Evolutionary conservation across 1,284 basidiomycete species (phyloP).

Genomic region (Trichosporon asahii): DNA sequence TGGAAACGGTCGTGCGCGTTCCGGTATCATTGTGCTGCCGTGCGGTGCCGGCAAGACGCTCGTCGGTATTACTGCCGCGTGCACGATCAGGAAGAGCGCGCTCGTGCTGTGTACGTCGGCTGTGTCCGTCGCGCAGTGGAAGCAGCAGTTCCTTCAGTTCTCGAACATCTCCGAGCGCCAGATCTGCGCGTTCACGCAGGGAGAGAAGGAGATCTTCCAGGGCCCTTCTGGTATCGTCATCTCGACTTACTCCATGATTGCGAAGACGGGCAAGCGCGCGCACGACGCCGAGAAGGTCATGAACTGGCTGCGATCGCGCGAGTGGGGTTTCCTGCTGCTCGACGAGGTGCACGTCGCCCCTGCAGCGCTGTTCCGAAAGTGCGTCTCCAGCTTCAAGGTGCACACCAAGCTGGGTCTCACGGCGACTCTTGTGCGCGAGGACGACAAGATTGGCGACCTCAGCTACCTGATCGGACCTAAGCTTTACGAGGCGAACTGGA

Average conservation of each 20-base stretch:
- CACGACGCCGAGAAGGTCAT: constrained; percentile 98
- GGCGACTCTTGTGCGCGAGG: constrained; percentile 97
- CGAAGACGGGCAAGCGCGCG: constrained; percentile 90
- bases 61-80: constrained; percentile 97
- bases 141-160: constrained; percentile 94
- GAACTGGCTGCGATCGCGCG: constrained; percentile 89
- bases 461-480: constrained; percentile 99
- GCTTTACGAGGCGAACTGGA: constrained; percentile 99
- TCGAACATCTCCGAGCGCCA: constrained; percentile 93
- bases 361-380: constrained; percentile 92
- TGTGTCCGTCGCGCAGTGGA: constrained; percentile 97
- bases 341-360: constrained; percentile 98
- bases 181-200: constrained; percentile 91
- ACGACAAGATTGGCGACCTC: constrained; percentile 97
- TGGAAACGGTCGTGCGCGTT: constrained; percentile 93
- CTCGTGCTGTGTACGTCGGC: constrained; percentile 96
- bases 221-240: constrained; percentile 82
- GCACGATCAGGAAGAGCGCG: constrained; percentile 98
- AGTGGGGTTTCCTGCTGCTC: constrained; percentile 93
- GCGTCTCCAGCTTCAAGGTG: constrained; percentile 94
- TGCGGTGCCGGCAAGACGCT: constrained; percentile 99
- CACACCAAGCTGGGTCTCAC: constrained; percentile 82
- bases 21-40: constrained; percentile 96
- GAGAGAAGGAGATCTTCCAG: constrained; percentile 95
- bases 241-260: constrained; percentile 98